A percentile compares a stretch with the other conserved stretches of the same genome.
These are phyloP conservation scores for Lodderomyces jiufengensis DNA, from an alignment of 1,139 yeast genomes.

Conservation along the genomic window DNA sequence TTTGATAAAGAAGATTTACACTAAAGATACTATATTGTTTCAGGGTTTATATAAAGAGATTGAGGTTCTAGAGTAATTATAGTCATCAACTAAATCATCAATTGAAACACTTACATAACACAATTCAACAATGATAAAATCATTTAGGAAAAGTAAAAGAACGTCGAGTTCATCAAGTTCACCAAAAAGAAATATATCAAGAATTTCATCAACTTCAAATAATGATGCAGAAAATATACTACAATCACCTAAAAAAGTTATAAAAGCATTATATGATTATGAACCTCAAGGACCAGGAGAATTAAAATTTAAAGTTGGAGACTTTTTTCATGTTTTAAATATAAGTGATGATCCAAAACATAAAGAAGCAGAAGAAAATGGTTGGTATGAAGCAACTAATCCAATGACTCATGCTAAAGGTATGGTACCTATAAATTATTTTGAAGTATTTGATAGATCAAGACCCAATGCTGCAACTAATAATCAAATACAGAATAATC, in stretches of 20 bases:
- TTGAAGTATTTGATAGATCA: conserved; percentile 71
- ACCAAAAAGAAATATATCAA: conserved; percentile 35
- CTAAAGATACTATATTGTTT: no score
- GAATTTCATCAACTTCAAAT: conserved; percentile 24
- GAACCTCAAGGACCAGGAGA: conserved; percentile 81
- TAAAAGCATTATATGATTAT: conserved; percentile 78
- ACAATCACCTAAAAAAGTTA: conserved; percentile 71
- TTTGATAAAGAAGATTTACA: no score
- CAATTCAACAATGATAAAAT: conserved; percentile 47
- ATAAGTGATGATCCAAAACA: conserved; percentile 34
- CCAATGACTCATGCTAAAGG: conserved; percentile 78
- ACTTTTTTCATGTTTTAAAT: conserved; percentile 75
- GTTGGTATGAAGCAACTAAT: conserved; percentile 88
- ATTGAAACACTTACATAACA: no score
- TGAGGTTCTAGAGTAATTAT: no score
- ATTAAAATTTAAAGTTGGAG: conserved; percentile 73
- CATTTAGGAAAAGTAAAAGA: conserved; percentile 43
- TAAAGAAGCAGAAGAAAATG: conserved; percentile 36
- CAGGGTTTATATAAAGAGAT: no score
- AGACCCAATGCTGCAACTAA: conserved; percentile 26
- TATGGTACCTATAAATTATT: conserved; percentile 81
- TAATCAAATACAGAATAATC: background rate
- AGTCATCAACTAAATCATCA: no score
- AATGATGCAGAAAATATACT: conserved; percentile 18
- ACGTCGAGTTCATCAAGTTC: conserved; percentile 35